Evolutionary conservation across 164 flowering plant species (phyloP), one percentile per base, ranked within the genome.

Genomic region (Nymphaea colorata): DNA sequence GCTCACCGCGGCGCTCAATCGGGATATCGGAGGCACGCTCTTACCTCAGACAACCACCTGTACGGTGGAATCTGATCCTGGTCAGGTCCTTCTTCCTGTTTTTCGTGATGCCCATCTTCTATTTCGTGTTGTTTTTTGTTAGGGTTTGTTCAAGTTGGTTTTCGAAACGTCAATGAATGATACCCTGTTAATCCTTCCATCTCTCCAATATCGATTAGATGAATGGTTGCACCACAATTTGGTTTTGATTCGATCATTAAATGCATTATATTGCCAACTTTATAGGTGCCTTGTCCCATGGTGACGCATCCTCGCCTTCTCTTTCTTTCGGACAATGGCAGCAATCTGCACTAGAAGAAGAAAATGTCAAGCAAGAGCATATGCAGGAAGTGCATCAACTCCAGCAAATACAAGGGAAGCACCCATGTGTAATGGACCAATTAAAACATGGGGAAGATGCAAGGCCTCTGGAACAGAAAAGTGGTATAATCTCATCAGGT

Each of bases 1-100:
- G 1, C 84, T 93, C 74, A 88, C 94, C 3, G 96, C 98, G 68
- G 96, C 89, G 16, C 73, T 93, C 11, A 91, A 89, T 71, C 80
- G 98, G 68, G 96, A 93, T 70, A 93, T 93, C 6, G 91, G 80
- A 71, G 97, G 94, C n/a, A 10, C 64, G 3, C 64, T 15, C 57
- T 8, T 51, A 10, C 57, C 15, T 11, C 82, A 82, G 63, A 68
- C 68, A 2, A 67, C 85, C 4, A 57, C 82, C 68, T 78, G 88
- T 44, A 86, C 81, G 0, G 66, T 80, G 44, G 79, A 78, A 67
- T 76, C 86, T 4, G 79, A 77, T 64, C 16, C 25, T n/a, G 84
- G 87, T 87, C 67, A 3, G 71, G 17, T 10, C 3, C 57, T 51
- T 10, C 57, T 51, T 51, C 14, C 57, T 3, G 14, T 51, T 51